Base-by-base conservation (phyloP, 2,329 filamentous ascomycete genomes). In the Fusarium lyarnte region DNA sequence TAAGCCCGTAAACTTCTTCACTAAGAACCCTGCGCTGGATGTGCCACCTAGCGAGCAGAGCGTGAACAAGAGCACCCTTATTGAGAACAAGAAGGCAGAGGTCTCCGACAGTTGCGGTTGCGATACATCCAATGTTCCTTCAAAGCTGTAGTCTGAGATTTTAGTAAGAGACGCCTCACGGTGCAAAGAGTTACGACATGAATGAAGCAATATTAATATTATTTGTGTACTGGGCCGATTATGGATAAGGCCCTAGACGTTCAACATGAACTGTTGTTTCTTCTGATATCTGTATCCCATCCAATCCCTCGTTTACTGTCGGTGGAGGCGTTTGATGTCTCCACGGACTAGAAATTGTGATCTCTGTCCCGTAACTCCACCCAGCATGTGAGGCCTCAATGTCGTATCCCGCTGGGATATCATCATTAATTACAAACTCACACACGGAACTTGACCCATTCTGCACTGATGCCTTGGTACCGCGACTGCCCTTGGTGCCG, bases 1-100 rank as follows among this genome's bases (percentile, higher is more conserved):
- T n/a, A 76, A 76, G 16, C 85, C 85, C 2, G 80, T 81, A 7
- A 85, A 86, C 72, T 87, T 87, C 78, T 87, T 87, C 71, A 82
- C 79, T 2, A 80, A 79, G 59, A 87, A 86, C 65, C 85, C 85
- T 21, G 83, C 85, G 4, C 76, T 86, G 35, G 85, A 87, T 63
- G 82, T 86, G 21, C 85, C 84, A 1, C 74, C 58, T 0, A 74
- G 73, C 17, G 59, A 68, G 47, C 74, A 76, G 27, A 63, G 46
- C 0, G 63, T 76, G 1, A 76, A 76, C 27, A 46, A 73, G 39
- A 71, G 73, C 10, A 73, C 63, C 3, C 29, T 76, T 16, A 23
- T 75, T 9, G 55, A 70, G 27, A 66, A 33, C 4, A 62, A 46
- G 12, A 55, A 27, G 39, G 13, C 5, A 8, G 39, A 64, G 8